Evolutionary conservation across 1,139 yeast species (phyloP).

Genomic region (Candida frijolesensis): DNA sequence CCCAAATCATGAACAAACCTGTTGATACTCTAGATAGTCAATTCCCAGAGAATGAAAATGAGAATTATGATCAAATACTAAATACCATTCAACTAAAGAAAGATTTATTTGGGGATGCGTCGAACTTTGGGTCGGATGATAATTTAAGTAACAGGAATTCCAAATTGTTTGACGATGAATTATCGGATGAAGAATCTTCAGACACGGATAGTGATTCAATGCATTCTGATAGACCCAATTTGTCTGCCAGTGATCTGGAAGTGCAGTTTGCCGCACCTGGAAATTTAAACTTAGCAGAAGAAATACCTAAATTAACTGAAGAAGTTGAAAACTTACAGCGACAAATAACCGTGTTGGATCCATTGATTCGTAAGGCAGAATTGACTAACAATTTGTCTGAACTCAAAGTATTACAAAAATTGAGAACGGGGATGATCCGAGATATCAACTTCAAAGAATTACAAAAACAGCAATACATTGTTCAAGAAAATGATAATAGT

Average conservation of each 20-base stretch:
- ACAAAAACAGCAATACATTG: conserved; percentile 77
- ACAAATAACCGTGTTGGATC: conserved; percentile 65
- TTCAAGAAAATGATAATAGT: conserved; percentile 81
- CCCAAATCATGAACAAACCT: conserved; percentile 52
- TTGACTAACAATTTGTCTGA: conserved; percentile 75
- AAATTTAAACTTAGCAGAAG: conserved; percentile 65
- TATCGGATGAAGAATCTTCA: conserved; percentile 17
- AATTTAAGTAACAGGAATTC: conserved; percentile 22
- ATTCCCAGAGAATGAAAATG: conserved; percentile 1
- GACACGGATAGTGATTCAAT: conserved; percentile 37
- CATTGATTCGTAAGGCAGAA: conserved; percentile 77
- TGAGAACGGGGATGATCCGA: conserved; percentile 63
- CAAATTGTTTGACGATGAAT: conserved; percentile 37
- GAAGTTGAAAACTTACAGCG: conserved; percentile 65
- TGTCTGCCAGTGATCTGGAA: conserved; percentile 8
- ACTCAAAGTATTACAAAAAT: conserved; percentile 64
- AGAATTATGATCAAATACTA: conserved; percentile 4
- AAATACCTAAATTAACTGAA: conserved; percentile 54
- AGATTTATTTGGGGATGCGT: conserved; percentile 42
- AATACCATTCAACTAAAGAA: conserved; percentile 22
- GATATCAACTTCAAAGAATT: conserved; percentile 74
- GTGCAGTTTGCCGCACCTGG: conserved; percentile 64
- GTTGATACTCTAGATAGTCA: conserved; percentile 10
- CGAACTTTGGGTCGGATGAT: conserved; percentile 26
- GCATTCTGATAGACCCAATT: conserved; percentile 22